Percentiles rank a stretch among this genome's conserved stretches.
phyloP scores from a whole-genome alignment of 1,284 basidiomycete species.

The Singerocomus rubriflavus region DNA sequence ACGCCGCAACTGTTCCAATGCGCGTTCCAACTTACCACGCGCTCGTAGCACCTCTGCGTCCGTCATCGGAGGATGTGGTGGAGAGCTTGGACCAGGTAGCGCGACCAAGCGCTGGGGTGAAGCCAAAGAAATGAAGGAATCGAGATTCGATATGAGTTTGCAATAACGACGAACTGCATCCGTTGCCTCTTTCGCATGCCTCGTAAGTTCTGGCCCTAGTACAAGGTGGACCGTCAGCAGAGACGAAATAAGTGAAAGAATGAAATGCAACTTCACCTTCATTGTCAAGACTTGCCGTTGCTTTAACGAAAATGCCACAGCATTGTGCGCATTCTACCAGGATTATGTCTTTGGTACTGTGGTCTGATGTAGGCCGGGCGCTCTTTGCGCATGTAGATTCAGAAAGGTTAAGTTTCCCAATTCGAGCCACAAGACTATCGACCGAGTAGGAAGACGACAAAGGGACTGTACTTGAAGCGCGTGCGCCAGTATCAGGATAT shows the following conservation, averaged over 20 bases:
- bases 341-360: conserved; percentile 13
- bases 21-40: conserved; percentile 53
- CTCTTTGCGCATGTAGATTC: conserved; percentile 6
- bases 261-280: conserved; percentile 9
- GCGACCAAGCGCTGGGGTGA: neutral
- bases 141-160: conserved; percentile 16
- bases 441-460: conserved; percentile 11
- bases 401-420: conserved; percentile 20
- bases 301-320: conserved; percentile 43
- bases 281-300: conserved; percentile 33
- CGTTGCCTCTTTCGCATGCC: conserved; percentile 23
- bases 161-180: conserved; percentile 17
- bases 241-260: neutral
- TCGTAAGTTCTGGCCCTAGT: conserved; percentile 21
- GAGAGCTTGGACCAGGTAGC: neutral
- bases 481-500: neutral
- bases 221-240: neutral
- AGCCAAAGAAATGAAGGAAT: conserved; percentile 5
- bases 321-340: conserved; percentile 39
- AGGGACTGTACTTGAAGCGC: neutral
- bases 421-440: conserved; percentile 17
- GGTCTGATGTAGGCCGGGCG: neutral
- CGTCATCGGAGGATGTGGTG: neutral
- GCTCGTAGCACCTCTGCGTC: conserved; percentile 35
- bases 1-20: conserved; percentile 58